Percentiles rank a stretch among this genome's conserved stretches.
These are phyloP conservation scores for Elongisporangium prolatum DNA, from an alignment of 352 stramenopile species.

Conservation along the genomic window DNA sequence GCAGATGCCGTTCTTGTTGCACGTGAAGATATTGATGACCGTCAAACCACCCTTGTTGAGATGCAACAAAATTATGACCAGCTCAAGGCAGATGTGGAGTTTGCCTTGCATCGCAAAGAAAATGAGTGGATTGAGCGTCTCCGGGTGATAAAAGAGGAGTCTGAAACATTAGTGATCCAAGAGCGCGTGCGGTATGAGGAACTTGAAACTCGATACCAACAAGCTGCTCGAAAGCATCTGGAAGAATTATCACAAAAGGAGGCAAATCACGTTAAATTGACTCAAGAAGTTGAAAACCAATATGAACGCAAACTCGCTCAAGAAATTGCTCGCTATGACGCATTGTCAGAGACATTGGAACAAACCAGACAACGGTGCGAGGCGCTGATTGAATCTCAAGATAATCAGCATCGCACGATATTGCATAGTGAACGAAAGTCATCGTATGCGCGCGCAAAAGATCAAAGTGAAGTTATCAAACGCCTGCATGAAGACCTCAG, in stretches of 20 bases:
- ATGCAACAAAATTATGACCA: conserved; percentile 73
- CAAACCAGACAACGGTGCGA: conserved; percentile 87
- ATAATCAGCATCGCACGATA: conserved; percentile 53
- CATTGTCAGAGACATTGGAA: conserved; percentile 85
- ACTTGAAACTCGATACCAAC: conserved; percentile 66
- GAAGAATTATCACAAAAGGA: conserved; percentile 79
- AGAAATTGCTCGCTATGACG: conserved; percentile 85
- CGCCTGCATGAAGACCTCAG: conserved; percentile 78
- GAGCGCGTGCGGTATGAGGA: conserved; percentile 77
- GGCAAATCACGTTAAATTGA: conserved; percentile 76
- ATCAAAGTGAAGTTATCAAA: conserved; percentile 84
- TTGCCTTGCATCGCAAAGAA: conserved; percentile 79
- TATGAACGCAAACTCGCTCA: conserved; percentile 90
- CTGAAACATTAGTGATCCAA: conserved; percentile 71
- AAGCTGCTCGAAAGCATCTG: conserved; percentile 57
- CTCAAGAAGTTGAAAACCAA: conserved; percentile 89
- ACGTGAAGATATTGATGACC: conserved; percentile 77
- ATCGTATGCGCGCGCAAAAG: conserved; percentile 58
- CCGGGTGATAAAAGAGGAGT: conserved; percentile 72
- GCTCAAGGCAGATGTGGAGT: conserved; percentile 80
- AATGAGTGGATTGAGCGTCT: conserved; percentile 86
- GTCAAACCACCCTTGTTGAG: conserved; percentile 34
- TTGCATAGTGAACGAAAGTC: conserved; percentile 65
- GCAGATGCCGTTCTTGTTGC: conserved; percentile 63
- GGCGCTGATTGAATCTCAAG: conserved; percentile 77